Percentiles rank a stretch among this genome's conserved stretches.
Evolutionary conservation across 2,329 filamentous ascomycete genomes (phyloP).

Genomic region (Colletotrichum kahawae): DNA sequence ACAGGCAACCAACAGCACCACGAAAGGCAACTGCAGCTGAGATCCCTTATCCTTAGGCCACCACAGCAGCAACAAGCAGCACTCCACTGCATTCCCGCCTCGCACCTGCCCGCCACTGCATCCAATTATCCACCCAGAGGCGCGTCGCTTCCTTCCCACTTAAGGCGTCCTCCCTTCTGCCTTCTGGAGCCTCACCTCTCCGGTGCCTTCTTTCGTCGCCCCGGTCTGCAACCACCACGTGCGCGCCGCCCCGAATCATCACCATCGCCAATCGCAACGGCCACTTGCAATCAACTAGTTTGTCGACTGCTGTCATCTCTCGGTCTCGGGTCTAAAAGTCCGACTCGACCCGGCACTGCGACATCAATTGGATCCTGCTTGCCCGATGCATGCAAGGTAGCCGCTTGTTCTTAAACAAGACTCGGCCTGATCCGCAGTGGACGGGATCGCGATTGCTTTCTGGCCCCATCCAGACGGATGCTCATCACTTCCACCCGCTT

Average conservation of each 20-base stretch:
- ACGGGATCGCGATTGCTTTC: constrained; percentile 18
- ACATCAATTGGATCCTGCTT: not conserved
- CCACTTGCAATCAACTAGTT: not conserved
- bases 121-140: not conserved
- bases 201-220: not conserved
- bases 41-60: not conserved
- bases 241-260: not conserved
- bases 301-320: not conserved
- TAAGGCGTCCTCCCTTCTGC: not conserved
- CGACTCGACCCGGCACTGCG: not conserved
- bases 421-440: constrained; percentile 22
- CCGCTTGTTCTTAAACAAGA: constrained; percentile 8
- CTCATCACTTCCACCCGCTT: not conserved
- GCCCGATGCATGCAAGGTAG: constrained; percentile 16
- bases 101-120: constrained; percentile 14
- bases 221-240: not conserved
- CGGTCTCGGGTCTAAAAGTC: not conserved
- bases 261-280: not conserved
- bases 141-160: not conserved
- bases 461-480: constrained; percentile 11
- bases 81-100: constrained; percentile 20
- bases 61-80: not conserved
- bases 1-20: constrained; percentile 5
- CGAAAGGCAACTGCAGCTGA: not conserved
- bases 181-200: constrained; percentile 2